Evolutionary conservation across 2,329 filamentous ascomycete species (phyloP).

Genomic region (Colletotrichum spaethianum): DNA sequence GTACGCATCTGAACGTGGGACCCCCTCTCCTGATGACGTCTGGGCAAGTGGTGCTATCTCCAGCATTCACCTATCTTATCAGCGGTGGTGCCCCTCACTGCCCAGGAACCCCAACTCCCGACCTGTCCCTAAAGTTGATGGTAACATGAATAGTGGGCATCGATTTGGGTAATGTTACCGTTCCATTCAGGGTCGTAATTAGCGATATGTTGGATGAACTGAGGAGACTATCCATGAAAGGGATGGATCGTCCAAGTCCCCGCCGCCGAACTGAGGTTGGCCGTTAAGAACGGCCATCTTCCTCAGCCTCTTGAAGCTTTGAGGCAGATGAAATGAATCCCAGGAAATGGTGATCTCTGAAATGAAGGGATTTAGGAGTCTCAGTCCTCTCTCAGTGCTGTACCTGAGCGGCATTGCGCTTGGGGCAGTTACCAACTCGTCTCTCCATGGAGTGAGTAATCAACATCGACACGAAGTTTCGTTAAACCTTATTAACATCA

Average conservation of each 20-base stretch:
- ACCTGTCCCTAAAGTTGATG: conserved; percentile 10
- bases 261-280: background rate
- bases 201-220: conserved; percentile 18
- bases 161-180: conserved; percentile 32
- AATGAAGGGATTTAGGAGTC: conserved; percentile 23
- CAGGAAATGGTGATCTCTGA: background rate
- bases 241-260: conserved; percentile 21
- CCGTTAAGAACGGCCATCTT: conserved; percentile 18
- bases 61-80: conserved; percentile 30
- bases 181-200: conserved; percentile 21
- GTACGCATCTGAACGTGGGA: background rate
- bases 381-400: conserved; percentile 1
- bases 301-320: background rate
- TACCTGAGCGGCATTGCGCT: conserved; percentile 13
- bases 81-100: conserved; percentile 23
- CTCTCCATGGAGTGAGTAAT: conserved; percentile 17
- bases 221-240: conserved; percentile 7
- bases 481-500: background rate
- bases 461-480: background rate
- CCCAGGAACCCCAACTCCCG: conserved; percentile 16
- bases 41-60: conserved; percentile 18
- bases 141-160: conserved; percentile 40
- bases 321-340: background rate
- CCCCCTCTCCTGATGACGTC: conserved; percentile 18
- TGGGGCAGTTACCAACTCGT: background rate